Evolutionary conservation across 2,329 filamentous ascomycete species (phyloP).

Genomic region (Knoxdaviesia proteae): DNA sequence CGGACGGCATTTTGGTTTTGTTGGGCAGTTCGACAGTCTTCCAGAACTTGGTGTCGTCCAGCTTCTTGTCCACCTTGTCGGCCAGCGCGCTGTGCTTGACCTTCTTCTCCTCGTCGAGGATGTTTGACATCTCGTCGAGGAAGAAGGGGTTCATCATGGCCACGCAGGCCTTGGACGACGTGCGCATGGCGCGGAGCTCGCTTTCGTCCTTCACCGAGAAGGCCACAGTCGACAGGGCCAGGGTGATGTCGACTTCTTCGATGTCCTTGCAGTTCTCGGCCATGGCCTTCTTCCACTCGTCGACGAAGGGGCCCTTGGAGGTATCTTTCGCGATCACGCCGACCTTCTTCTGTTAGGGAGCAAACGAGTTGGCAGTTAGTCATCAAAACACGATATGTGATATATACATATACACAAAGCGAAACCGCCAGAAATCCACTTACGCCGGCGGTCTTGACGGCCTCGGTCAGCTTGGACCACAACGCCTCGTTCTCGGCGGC

Average conservation of each 20-base stretch:
- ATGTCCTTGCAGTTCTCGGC: slow-evolving; percentile 61
- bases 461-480: slow-evolving; percentile 63
- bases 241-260: slow-evolving; percentile 71
- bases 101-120: slow-evolving; percentile 92
- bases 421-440: slow-evolving; percentile 14
- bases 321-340: slow-evolving; percentile 71
- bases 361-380: slow-evolving; percentile 4
- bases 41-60: slow-evolving; percentile 90
- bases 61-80: slow-evolving; percentile 75
- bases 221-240: slow-evolving; percentile 61
- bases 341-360: slow-evolving; percentile 51
- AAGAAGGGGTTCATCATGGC: slow-evolving; percentile 93
- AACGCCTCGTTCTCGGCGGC: slow-evolving; percentile 78
- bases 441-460: slow-evolving; percentile 74
- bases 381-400: too few species aligned
- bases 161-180: slow-evolving; percentile 82
- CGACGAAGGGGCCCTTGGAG: slow-evolving; percentile 71
- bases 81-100: slow-evolving; percentile 74
- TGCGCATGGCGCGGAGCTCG: slow-evolving; percentile 83
- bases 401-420: too few species aligned
- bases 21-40: slow-evolving; percentile 51
- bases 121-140: slow-evolving; percentile 91
- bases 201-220: slow-evolving; percentile 89
- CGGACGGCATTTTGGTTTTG: slow-evolving; percentile 57
- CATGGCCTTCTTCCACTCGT: slow-evolving; percentile 84